Evolutionary conservation across 2,329 filamentous ascomycete genomes (phyloP).

Genomic region (Exophiala oligosperma): DNA sequence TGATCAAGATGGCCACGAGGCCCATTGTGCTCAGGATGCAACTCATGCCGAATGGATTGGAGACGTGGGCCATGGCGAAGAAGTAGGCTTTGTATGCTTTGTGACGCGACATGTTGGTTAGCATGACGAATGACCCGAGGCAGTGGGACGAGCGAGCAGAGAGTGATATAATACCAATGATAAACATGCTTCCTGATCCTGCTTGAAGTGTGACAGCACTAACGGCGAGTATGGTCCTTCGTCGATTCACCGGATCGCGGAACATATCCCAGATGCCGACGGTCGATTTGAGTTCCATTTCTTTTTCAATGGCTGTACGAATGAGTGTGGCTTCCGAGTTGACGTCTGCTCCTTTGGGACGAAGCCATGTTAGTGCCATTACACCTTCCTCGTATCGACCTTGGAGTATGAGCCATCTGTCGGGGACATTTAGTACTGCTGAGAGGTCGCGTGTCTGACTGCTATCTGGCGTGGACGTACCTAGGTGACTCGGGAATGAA

Average conservation of each 20-base stretch:
- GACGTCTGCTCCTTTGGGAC: conserved; percentile 33
- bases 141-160: too few relatives aligned
- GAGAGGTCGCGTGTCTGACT: too few relatives aligned
- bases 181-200: conserved; percentile 56
- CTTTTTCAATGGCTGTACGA: conserved; percentile 36
- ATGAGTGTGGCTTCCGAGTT: conserved; percentile 37
- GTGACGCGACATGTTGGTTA: too few relatives aligned
- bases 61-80: conserved; percentile 59
- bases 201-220: conserved; percentile 52
- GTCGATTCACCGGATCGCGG: conserved; percentile 52
- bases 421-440: too few relatives aligned
- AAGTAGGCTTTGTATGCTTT: conserved; percentile 60
- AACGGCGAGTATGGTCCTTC: conserved; percentile 51
- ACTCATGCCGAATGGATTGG: conserved; percentile 56
- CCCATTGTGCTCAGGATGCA: conserved; percentile 56
- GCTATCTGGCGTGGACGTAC: too few relatives aligned
- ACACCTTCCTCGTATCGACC: conserved; percentile 33
- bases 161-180: conserved; percentile 45
- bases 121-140: too few relatives aligned
- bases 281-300: conserved; percentile 35
- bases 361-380: conserved; percentile 39
- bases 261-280: conserved; percentile 49
- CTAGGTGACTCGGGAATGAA: conserved; percentile 34
- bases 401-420: conserved; percentile 35
- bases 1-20: conserved; percentile 55